These are phyloP conservation scores for Xylariaceae sp. DNA, from an alignment of 2,329 filamentous ascomycete species.

Conservation along the genomic window DNA sequence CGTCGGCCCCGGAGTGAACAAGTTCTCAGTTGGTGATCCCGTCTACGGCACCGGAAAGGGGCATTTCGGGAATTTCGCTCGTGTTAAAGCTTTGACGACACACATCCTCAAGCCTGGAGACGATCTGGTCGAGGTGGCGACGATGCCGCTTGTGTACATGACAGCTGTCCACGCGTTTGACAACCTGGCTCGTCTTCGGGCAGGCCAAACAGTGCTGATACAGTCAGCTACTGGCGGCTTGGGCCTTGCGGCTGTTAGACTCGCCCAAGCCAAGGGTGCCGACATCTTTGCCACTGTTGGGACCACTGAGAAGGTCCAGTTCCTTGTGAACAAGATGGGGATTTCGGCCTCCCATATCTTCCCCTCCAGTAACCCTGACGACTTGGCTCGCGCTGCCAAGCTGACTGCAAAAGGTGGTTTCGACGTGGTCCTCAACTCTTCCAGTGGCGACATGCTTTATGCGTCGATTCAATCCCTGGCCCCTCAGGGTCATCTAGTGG, in stretches of 20 bases:
- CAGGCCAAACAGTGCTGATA: neutral
- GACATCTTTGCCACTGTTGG: conserved; percentile 6
- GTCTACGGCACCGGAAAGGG: conserved; percentile 23
- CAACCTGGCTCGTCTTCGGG: neutral
- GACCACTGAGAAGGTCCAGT: neutral
- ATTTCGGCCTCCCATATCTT: neutral
- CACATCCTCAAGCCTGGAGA: conserved; percentile 17
- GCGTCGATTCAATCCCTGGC: conserved; percentile 1
- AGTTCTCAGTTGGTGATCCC: conserved; percentile 20
- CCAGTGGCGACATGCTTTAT: neutral
- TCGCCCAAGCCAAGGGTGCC: conserved; percentile 3
- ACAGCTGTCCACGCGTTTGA: conserved; percentile 8
- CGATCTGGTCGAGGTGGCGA: conserved; percentile 6
- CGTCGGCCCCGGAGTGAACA: conserved; percentile 13
- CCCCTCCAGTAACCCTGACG: neutral
- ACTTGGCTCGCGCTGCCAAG: neutral
- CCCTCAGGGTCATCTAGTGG: conserved; percentile 7
- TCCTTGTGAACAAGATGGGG: neutral
- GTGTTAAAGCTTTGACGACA: conserved; percentile 18
- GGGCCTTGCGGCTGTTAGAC: conserved; percentile 4
- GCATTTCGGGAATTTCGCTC: conserved; percentile 23
- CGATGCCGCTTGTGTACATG: conserved; percentile 4
- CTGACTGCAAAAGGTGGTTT: conserved; percentile 4
- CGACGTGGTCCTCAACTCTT: conserved; percentile 11
- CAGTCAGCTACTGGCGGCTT: conserved; percentile 4